phyloP scores from a whole-genome alignment of 164 flowering plant species.

The Vitis amurensis region DNA sequence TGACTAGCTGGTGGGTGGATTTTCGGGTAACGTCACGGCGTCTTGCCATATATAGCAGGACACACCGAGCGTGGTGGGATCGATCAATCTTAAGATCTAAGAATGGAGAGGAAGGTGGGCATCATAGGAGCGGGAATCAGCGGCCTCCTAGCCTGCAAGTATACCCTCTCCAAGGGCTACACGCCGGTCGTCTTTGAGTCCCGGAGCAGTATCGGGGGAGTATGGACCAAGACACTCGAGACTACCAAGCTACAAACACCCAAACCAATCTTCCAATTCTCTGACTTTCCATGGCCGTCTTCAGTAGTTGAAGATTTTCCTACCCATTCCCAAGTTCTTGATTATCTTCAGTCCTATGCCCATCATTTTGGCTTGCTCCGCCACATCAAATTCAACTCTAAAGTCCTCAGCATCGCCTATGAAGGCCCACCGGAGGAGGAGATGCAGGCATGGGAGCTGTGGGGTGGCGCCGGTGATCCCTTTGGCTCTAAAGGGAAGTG shows the following conservation, averaged over 20 bases:
- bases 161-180: conserved; percentile 26
- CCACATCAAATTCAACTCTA: conserved; percentile 14
- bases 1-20: too few species aligned
- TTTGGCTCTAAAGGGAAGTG: conserved; percentile 19
- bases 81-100: too few species aligned
- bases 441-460: conserved; percentile 8
- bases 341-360: conserved; percentile 23
- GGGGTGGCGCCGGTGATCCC: conserved; percentile 20
- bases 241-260: conserved; percentile 33
- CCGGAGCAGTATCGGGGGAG: conserved; percentile 24
- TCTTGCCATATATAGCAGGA: too few species aligned
- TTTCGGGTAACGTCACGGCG: too few species aligned
- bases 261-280: conserved; percentile 21
- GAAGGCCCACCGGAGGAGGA: conserved; percentile 7
- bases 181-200: conserved; percentile 34
- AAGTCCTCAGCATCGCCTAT: conserved; percentile 15
- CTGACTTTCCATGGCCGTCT: conserved; percentile 45
- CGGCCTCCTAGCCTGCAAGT: conserved; percentile 47
- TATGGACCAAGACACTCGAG: conserved; percentile 26
- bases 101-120: too few species aligned
- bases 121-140: conserved; percentile 38
- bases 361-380: conserved; percentile 5
- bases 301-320: conserved; percentile 20
- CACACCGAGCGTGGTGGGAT: too few species aligned
- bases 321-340: conserved; percentile 10